Base-by-base conservation (phyloP, 495 filamentous ascomycete genomes). In the Podospora conica region DNA sequence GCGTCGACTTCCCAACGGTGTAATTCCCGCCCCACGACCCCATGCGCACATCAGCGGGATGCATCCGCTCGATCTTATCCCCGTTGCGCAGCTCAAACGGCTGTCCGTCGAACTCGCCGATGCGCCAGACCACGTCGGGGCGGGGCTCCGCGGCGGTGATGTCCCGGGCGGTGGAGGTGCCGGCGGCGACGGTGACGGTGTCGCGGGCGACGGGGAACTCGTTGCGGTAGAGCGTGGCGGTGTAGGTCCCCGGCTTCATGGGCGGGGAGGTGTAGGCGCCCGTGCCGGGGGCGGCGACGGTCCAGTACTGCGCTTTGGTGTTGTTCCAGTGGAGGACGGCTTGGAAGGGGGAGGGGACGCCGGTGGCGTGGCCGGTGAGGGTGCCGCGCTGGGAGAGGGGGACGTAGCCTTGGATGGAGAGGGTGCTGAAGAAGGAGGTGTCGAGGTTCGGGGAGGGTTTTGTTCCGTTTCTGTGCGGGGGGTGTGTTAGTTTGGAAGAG, bases 161-260 rank as follows among this genome's bases (percentile, higher is more conserved):
- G 65, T 82, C 77, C 55, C 81, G 79, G 2, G 73, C 77, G 0
- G 78, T 77, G 6, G 77, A 78, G 15, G 73, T 75, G 6, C 82
- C 84, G 0, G 83, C 82, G 0, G 70, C 76, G 7, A 87, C 79
- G 1, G 74, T 79, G 1, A 87, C 82, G 0, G 65, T 68, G 12
- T 80, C 77, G 1, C 73, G 75, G 8, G 80, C 83, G 21, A 86
- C 81, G 9, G 73, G 69, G 68, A 79, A 81, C 70, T 88, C 86
- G 53, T 77, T 80, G 54, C 83, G 83, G 71, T 88, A 88, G 28
- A 88, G 79, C 10, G 83, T 80, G 81, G 86, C 85, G 0, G 82
- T 84, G 74, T 88, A 89, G 0, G 83, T 84, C 6, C 86, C 86
- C 0, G 84, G 80, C 69, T 88, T 88, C 86, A 89, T 88, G 8